Evolutionary conservation across 73 alveolate genomes (phyloP).

Genomic region (Durusdinium trenchii): DNA sequence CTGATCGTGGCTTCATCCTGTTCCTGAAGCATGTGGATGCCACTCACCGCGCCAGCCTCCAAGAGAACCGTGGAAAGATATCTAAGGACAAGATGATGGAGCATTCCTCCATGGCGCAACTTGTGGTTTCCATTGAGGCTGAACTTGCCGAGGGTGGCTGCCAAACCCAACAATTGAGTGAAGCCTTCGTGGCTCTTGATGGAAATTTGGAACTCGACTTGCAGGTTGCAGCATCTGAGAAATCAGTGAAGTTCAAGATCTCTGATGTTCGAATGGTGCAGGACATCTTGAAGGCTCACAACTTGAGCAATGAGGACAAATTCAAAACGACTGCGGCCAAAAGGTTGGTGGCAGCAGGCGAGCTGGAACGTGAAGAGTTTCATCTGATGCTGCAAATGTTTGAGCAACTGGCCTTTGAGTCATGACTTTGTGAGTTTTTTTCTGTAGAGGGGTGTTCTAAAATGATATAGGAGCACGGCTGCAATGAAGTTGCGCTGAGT

Average conservation of each 20-base stretch:
- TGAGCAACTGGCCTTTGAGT: not conserved
- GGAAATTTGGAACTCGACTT: not conserved
- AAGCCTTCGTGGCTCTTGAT: not conserved
- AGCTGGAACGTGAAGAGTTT: not conserved
- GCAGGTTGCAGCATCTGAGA: not conserved
- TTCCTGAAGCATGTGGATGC: not conserved
- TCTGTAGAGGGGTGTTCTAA: too few relatives aligned
- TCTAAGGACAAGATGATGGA: not conserved
- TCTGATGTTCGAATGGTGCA: too few relatives aligned
- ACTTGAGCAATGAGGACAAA: not conserved
- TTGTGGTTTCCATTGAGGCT: not conserved
- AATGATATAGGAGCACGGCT: too few relatives aligned
- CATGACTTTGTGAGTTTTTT: too few relatives aligned
- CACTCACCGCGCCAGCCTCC: not conserved
- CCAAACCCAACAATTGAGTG: not conserved
- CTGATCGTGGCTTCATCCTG: not conserved
- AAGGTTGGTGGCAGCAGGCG: not conserved
- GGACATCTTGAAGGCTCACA: too few relatives aligned
- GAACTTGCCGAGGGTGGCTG: too few relatives aligned
- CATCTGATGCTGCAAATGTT: not conserved
- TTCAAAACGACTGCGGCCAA: not conserved
- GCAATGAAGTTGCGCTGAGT: not conserved
- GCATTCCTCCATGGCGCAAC: not conserved
- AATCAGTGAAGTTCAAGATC: too few relatives aligned
- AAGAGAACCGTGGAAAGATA: not conserved